Evolutionary conservation across 495 filamentous ascomycete genomes (phyloP).

Genomic region (Hypoxylon crocopeplum): DNA sequence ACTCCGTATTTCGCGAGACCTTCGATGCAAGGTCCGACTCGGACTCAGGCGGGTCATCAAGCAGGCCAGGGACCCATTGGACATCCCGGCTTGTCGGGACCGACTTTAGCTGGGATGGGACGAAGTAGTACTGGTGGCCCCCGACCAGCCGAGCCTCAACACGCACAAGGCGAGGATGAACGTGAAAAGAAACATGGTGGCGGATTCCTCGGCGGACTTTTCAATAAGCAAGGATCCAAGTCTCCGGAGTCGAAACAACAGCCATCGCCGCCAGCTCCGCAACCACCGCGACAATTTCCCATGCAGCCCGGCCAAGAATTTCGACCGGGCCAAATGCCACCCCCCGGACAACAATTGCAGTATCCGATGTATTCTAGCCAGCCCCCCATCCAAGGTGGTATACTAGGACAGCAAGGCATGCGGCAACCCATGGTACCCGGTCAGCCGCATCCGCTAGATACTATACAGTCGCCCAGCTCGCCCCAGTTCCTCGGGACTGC

Average conservation of each 20-base stretch:
- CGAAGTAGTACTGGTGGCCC: slow-evolving; percentile 24
- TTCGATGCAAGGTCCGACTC: slow-evolving; percentile 26
- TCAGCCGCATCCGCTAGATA: slow-evolving; percentile 8
- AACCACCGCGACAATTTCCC: slow-evolving; percentile 19
- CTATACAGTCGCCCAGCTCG: slow-evolving; percentile 15
- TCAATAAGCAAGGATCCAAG: slow-evolving; percentile 37
- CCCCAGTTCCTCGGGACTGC: slow-evolving; percentile 36
- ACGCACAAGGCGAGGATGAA: slow-evolving; percentile 30
- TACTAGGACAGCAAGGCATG: slow-evolving; percentile 21
- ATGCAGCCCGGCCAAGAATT: slow-evolving; percentile 23
- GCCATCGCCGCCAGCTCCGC: slow-evolving; percentile 14
- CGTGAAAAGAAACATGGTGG: slow-evolving; percentile 34
- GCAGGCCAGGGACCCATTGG: slow-evolving; percentile 9
- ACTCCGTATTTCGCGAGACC: slow-evolving; percentile 21
- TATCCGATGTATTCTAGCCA: slow-evolving; percentile 36
- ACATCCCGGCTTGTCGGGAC: slow-evolving; percentile 13
- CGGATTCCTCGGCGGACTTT: slow-evolving; percentile 38
- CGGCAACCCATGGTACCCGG: slow-evolving; percentile 6
- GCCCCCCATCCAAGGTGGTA: slow-evolving; percentile 20
- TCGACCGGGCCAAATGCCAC: slow-evolving; percentile 33
- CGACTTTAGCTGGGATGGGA: slow-evolving; percentile 2
- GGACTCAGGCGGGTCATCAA: slow-evolving; percentile 2
- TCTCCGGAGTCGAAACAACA: slow-evolving; percentile 32
- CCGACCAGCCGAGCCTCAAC: slow-evolving; percentile 23
- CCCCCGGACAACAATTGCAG: slow-evolving; percentile 29